Evolutionary conservation across 1,284 basidiomycete genomes (phyloP).

Genomic region (Polyporus tsugae): DNA sequence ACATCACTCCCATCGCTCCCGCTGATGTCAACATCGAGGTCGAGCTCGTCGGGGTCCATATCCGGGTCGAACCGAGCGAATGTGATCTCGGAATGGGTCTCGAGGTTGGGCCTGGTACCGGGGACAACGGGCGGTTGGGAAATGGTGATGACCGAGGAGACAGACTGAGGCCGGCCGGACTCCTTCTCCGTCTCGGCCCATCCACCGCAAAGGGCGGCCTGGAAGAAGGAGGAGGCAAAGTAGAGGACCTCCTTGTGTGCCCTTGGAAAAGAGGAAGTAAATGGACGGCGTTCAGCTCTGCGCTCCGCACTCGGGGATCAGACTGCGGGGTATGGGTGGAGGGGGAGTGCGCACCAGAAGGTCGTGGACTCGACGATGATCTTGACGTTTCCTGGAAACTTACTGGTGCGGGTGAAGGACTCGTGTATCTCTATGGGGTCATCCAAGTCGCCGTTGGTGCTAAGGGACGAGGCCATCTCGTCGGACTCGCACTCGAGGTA

Average conservation of each 20-base stretch:
- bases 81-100: conserved; percentile 59
- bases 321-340: not conserved
- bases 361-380: conserved; percentile 85
- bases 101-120: conserved; percentile 50
- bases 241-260: conserved; percentile 86
- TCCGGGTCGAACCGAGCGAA: conserved; percentile 66
- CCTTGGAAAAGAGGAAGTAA: conserved; percentile 50
- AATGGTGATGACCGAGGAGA: conserved; percentile 84
- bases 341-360: conserved; percentile 70
- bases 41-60: conserved; percentile 52
- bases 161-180: conserved; percentile 71
- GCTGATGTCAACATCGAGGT: conserved; percentile 48
- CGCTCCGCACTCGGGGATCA: not conserved
- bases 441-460: conserved; percentile 68
- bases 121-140: conserved; percentile 72
- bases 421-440: conserved; percentile 76
- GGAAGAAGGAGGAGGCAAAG: conserved; percentile 88
- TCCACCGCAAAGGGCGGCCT: conserved; percentile 81
- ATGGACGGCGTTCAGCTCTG: conserved; percentile 14
- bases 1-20: conserved; percentile 35
- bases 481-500: conserved; percentile 73
- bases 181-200: conserved; percentile 78
- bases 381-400: conserved; percentile 82
- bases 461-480: conserved; percentile 71
- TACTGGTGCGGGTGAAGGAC: conserved; percentile 69